phyloP scores from a whole-genome alignment of 306 rosid genomes.

The Cucumis hystrix region DNA sequence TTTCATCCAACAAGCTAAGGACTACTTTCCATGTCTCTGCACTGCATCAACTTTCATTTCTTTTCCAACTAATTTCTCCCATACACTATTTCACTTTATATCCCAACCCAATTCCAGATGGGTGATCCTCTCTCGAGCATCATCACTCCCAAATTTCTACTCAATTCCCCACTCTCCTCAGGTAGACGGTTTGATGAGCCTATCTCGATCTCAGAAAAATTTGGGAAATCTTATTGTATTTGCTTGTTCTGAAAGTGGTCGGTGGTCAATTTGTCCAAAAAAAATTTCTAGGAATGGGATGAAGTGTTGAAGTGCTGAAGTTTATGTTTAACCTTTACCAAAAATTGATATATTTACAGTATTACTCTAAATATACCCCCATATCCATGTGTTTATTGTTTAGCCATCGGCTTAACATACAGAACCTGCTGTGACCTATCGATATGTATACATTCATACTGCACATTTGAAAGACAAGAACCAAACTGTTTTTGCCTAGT shows the following conservation, averaged over 20 bases:
- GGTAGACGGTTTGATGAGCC: constrained; percentile 18
- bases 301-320: neutral
- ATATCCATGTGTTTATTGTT: neutral
- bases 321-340: neutral
- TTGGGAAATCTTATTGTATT: neutral
- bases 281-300: neutral
- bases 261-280: neutral
- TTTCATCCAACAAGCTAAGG: neutral
- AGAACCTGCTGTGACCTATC: neutral
- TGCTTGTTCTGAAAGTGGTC: neutral
- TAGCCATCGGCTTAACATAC: neutral
- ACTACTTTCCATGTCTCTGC: neutral
- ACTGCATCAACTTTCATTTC: neutral
- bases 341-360: neutral
- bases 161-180: constrained; percentile 10
- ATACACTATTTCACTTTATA: neutral
- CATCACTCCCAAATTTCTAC: constrained; percentile 22
- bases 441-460: neutral
- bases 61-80: neutral
- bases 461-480: neutral
- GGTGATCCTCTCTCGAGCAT: constrained; percentile 21
- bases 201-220: neutral
- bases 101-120: constrained; percentile 10
- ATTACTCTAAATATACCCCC: neutral
- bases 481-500: neutral